Base-by-base conservation (phyloP, 305 asterid species). In the Coffea humblotiana region DNA sequence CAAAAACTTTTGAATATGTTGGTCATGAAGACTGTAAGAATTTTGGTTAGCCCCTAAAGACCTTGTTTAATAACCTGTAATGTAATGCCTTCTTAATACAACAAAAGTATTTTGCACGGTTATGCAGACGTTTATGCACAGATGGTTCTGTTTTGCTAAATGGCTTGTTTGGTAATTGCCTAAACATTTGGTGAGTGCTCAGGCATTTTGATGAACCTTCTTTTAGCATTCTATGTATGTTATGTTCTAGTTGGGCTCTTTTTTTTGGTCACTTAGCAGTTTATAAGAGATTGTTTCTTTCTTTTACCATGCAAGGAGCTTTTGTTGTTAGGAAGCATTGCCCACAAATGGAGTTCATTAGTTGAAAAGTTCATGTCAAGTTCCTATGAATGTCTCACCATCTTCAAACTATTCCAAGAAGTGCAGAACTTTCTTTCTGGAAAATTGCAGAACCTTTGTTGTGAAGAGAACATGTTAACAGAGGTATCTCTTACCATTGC, bases 301-400 rank as follows among this genome's bases (percentile, higher is more conserved):
- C 74, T 72, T 63, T 69, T 56, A 0, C 58, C n/a, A 29, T 80
- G 68, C 49, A 89, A 92, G 98, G 98, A 94, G 82, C 90, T 94
- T 77, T 78, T 88, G 84, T 88, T 94, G 77, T 84, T 90, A 74
- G 97, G 97, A 80, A 87, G 87, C 74, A 78, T 83, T 81, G 92
- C 86, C 58, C 80, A 84, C 82, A 91, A 84, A 88, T 92, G 98
- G 98, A 90, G 77, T 78, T 16, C 75, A 78, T 74, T 89, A 65
- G 85, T 92, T 71, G 89, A 89, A 71, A 90, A 82, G 68, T 67
- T 90, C 71, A 86, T 90, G 88, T 87, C 90, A 77, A 86, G 82
- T 86, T 85, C 92, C 58, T 79, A 83, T 60, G 88, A 88, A 80
- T 49, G 88, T 74, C 85, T 80, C 83, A 83, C 87, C 79, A 76